phyloP scores from a whole-genome alignment of 1,284 basidiomycete genomes.

The Cryptococcus sp. region DNA sequence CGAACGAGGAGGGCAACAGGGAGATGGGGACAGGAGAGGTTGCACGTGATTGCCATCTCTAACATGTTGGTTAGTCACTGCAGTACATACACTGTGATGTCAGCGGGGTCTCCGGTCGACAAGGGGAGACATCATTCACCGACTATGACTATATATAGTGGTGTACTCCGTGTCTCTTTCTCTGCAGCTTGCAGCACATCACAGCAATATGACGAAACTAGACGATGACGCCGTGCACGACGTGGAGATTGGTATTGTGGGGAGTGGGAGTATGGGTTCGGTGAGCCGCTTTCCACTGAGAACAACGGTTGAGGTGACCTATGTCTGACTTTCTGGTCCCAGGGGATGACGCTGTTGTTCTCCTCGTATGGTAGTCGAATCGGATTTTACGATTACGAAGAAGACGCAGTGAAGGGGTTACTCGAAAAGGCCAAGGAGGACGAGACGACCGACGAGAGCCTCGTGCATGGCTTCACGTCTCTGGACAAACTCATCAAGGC shows the following conservation, averaged over 20 bases:
- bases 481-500: slow-evolving; percentile 27
- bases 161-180: no score
- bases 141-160: neutral
- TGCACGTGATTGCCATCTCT: no score
- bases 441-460: slow-evolving; percentile 20
- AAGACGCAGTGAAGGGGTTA: slow-evolving; percentile 28
- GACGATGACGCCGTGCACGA: slow-evolving; percentile 28
- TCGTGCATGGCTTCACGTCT: slow-evolving; percentile 31
- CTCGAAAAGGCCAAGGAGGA: slow-evolving; percentile 30
- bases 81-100: neutral
- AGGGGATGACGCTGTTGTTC: slow-evolving; percentile 82
- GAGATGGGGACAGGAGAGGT: no score
- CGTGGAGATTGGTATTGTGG: slow-evolving; percentile 35
- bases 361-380: slow-evolving; percentile 27
- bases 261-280: slow-evolving; percentile 33
- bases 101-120: neutral
- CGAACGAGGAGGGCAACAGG: no score
- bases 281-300: slow-evolving; percentile 13
- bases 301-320: neutral
- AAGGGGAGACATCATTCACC: neutral
- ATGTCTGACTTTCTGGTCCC: slow-evolving; percentile 64
- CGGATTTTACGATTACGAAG: slow-evolving; percentile 31
- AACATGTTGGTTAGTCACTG: neutral
- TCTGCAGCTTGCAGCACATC: neutral
- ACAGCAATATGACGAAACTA: slow-evolving; percentile 24